Percentiles rank a stretch among this genome's conserved stretches.
Conservation (phyloP, 2,329 filamentous ascomycete genomes). For the Botryotinia convoluta region DNA sequence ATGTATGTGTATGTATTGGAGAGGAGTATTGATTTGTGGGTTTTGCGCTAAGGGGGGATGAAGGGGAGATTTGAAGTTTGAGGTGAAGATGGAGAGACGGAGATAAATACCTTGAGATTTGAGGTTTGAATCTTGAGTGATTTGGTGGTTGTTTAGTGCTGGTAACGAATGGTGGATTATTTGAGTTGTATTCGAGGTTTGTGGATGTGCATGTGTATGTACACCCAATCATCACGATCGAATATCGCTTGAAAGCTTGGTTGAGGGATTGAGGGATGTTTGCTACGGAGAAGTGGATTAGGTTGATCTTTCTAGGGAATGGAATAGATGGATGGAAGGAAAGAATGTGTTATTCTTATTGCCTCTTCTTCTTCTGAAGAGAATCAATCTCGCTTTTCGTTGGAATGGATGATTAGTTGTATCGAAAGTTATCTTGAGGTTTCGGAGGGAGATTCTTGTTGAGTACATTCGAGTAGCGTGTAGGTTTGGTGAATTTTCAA, state of each 20-base stretch:
- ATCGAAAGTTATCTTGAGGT: neutral
- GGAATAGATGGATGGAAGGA: neutral
- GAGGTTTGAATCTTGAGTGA: neutral
- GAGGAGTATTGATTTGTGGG: neutral
- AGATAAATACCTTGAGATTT: rapidly evolving
- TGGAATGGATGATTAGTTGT: neutral
- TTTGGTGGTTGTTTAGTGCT: neutral
- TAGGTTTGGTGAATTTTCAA: neutral
- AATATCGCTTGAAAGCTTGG: neutral
- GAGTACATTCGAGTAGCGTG: neutral
- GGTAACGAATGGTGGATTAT: neutral
- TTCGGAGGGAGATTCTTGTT: neutral
- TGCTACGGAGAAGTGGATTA: neutral
- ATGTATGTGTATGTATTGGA: no score
- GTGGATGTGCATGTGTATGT: neutral
- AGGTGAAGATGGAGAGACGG: no score
- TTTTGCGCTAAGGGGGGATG: neutral
- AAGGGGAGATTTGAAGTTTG: no score
- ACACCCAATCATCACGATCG: neutral
- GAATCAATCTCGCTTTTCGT: neutral
- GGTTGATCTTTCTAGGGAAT: neutral
- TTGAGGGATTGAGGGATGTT: rapidly evolving
- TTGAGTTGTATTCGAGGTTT: neutral
- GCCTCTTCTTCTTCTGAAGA: neutral
- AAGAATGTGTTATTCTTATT: neutral